These are phyloP conservation scores for Beauveria sp. DNA, from an alignment of 2,329 filamentous ascomycete genomes.

Conservation along the genomic window DNA sequence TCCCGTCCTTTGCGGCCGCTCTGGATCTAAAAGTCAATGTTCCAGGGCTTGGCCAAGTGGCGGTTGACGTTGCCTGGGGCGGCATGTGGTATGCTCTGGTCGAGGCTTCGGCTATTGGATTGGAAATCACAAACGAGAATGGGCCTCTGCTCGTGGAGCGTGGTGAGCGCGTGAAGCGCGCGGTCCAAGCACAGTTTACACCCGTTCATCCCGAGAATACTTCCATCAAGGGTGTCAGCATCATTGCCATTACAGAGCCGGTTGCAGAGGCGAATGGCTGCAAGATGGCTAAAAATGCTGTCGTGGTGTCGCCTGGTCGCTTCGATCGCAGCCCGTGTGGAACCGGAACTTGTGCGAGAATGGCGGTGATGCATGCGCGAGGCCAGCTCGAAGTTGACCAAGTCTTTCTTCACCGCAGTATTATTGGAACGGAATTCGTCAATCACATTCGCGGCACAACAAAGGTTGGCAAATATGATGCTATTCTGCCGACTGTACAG, in stretches of 20 bases:
- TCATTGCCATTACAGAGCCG: constrained; percentile 30
- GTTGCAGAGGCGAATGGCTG: constrained; percentile 16
- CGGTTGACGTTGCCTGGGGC: constrained; percentile 38
- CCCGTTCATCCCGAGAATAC: constrained; percentile 37
- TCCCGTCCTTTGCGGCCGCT: constrained; percentile 33
- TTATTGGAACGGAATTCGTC: constrained; percentile 35
- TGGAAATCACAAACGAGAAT: constrained; percentile 26
- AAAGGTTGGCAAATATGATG: constrained; percentile 30
- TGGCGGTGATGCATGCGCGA: constrained; percentile 35
- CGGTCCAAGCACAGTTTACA: constrained; percentile 25
- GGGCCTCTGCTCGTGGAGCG: constrained; percentile 30
- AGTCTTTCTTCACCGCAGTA: constrained; percentile 30
- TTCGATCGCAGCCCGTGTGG: constrained; percentile 40
- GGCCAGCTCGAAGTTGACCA: constrained; percentile 30
- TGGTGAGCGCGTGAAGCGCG: constrained; percentile 35
- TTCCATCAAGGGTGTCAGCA: constrained; percentile 32
- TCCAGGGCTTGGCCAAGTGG: constrained; percentile 30
- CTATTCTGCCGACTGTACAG: constrained; percentile 33
- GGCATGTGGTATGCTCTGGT: constrained; percentile 39
- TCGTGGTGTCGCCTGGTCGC: constrained; percentile 37
- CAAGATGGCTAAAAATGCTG: constrained; percentile 30
- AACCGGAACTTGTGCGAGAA: constrained; percentile 35
- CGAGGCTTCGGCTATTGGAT: constrained; percentile 28
- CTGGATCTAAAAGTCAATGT: constrained; percentile 33
- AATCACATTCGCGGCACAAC: constrained; percentile 29